A percentile compares a stretch with the other conserved stretches of the same genome.
Conservation (phyloP, 495 filamentous ascomycete species). For the Chaetomium tenue region DNA sequence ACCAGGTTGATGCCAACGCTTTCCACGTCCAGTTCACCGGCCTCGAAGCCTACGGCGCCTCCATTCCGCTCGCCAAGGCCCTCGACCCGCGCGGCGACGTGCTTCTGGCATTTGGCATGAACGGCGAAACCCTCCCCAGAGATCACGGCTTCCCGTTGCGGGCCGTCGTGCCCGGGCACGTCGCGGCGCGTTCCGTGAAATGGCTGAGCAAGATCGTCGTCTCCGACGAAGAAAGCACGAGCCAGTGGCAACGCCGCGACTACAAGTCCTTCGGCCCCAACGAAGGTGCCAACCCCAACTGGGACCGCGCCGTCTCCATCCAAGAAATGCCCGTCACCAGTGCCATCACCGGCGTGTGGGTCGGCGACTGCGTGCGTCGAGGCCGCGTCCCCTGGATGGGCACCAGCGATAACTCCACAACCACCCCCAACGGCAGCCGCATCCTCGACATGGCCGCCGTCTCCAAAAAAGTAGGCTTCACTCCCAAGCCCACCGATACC, state of each 20-base stretch:
- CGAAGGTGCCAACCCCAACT: constrained; percentile 53
- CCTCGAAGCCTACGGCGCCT: constrained; percentile 59
- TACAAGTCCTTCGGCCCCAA: constrained; percentile 65
- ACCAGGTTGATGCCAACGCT: constrained; percentile 34
- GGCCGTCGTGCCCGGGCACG: constrained; percentile 59
- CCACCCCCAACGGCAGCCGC: background rate
- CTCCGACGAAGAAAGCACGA: constrained; percentile 55
- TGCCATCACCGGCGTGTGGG: constrained; percentile 46
- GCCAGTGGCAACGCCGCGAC: constrained; percentile 60
- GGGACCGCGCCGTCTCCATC: constrained; percentile 54
- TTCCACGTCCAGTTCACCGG: constrained; percentile 59
- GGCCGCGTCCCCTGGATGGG: constrained; percentile 52
- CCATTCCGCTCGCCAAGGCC: constrained; percentile 56
- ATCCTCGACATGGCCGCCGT: constrained; percentile 27
- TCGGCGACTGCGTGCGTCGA: constrained; percentile 49
- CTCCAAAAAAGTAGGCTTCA: constrained; percentile 26
- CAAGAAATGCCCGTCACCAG: constrained; percentile 62
- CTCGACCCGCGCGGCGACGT: constrained; percentile 58
- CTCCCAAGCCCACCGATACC: background rate
- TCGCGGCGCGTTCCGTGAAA: constrained; percentile 63
- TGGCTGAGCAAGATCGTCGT: constrained; percentile 63
- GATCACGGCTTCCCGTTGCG: constrained; percentile 63
- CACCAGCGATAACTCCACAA: background rate
- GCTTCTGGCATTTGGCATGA: constrained; percentile 61
- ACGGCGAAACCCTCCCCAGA: constrained; percentile 52